Conservation (phyloP, 225 moss, liverwort and hornwort species). For the Physcomitrium patens region DNA sequence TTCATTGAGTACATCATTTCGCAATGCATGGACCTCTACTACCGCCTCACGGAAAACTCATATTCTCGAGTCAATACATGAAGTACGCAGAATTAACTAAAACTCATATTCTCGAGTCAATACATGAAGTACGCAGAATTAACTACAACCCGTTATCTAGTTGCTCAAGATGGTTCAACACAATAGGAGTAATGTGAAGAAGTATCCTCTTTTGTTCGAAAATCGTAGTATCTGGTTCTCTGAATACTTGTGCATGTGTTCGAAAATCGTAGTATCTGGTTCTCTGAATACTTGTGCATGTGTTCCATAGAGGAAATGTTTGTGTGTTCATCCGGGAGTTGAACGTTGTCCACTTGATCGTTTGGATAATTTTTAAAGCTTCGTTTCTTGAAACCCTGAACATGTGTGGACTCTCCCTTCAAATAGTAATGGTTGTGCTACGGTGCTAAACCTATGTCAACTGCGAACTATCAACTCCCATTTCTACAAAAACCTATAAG, state of each 20-base stretch:
- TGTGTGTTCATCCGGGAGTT: neutral
- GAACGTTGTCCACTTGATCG: neutral
- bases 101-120: constrained; percentile 70
- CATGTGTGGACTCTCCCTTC: too few relatives aligned
- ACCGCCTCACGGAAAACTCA: constrained; percentile 72
- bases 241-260: too few relatives aligned
- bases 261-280: constrained; percentile 3
- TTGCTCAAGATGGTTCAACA: constrained; percentile 21
- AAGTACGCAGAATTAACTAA: constrained; percentile 24
- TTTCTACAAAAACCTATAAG: too few relatives aligned
- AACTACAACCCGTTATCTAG: constrained; percentile 21
- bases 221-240: constrained; percentile 5
- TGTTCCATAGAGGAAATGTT: neutral
- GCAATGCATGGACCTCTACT: constrained; percentile 61
- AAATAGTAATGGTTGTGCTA: too few relatives aligned
- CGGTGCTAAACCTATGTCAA: too few relatives aligned
- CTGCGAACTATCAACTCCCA: too few relatives aligned
- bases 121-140: constrained; percentile 34
- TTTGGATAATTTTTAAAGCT: neutral
- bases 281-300: neutral
- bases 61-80: constrained; percentile 67
- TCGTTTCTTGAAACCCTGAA: too few relatives aligned
- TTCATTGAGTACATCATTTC: constrained; percentile 44
- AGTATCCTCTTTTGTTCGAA: neutral
- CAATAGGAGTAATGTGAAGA: constrained; percentile 23